Base-by-base conservation (phyloP, 345 rosid species). In the Aquilaria sinensis region DNA sequence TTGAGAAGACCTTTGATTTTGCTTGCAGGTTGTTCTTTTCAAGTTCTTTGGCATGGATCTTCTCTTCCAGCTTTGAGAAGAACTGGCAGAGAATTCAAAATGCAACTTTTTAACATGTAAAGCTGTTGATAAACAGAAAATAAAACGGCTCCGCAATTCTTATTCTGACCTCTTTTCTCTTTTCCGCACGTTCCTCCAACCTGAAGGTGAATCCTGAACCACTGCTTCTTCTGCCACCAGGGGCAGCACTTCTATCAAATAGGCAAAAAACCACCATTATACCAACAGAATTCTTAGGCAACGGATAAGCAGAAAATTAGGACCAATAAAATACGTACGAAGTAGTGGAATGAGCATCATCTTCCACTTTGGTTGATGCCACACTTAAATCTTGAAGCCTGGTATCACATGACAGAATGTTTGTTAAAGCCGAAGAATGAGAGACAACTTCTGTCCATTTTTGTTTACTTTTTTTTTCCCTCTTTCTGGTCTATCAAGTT, bases 141-240 rank as follows among this genome's bases (percentile, higher is more conserved):
- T 47, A 31, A 31, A 61, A n/a, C 10, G 56, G 43, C 8, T 47
- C 67, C 52, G 57, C 41, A 46, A 15, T 62, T 59, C 29, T 37
- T 9, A 37, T 37, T 47, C 67, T 23, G 67, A 94, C 97, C 99
- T 91, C 97, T 72, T 79, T 94, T 60, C 99, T 75, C 76, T 81
- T 90, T 70, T 90, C 99, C 72, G 97, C 99, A 9, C 97, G 89
- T 75, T 90, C 99, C 53, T 87, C 96, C 79, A 90, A 78, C 82
- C 90, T 90, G 67, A 84, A 94, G 51, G 84, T 83, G 67, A 94
- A 94, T 69, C 96, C 99, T 66, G 90, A 85, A 6, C 78, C 85
- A 48, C 75, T 77, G 51, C 83, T 77, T 64, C 81, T 77, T 71
- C 87, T 74, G 61, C 78, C 61, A 30, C 83, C 78, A 68, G 86